Percentiles rank a stretch among this genome's conserved stretches.
Evolutionary conservation across 2,329 filamentous ascomycete genomes (phyloP).

Genomic region (Talaromyces sp.): DNA sequence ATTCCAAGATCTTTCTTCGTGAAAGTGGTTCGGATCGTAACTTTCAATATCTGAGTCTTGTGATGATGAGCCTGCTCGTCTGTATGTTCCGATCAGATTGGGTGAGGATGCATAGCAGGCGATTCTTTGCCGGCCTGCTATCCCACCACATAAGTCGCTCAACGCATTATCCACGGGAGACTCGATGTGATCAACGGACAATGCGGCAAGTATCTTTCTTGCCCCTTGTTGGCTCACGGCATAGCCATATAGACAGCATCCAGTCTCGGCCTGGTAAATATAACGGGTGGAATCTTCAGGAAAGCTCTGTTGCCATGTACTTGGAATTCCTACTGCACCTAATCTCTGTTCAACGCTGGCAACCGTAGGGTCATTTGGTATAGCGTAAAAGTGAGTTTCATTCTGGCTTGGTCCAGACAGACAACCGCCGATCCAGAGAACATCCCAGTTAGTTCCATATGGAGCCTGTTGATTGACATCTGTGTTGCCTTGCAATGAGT

Average conservation of each 20-base stretch:
- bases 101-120: not conserved
- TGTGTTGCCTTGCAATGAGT: slow-evolving; percentile 24
- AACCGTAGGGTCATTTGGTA: slow-evolving; percentile 38
- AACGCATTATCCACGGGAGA: not conserved
- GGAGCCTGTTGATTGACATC: slow-evolving; percentile 14
- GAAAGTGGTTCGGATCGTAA: not conserved
- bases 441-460: slow-evolving; percentile 39
- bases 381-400: slow-evolving; percentile 45
- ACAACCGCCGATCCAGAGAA: slow-evolving; percentile 45
- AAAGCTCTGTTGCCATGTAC: not conserved
- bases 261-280: not conserved
- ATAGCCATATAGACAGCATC: not conserved
- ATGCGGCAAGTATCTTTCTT: not conserved
- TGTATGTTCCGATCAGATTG: not conserved
- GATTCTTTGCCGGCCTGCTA: not conserved
- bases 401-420: slow-evolving; percentile 20
- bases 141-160: not conserved
- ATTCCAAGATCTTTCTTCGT: not conserved
- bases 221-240: not conserved
- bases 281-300: not conserved
- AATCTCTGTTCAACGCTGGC: not conserved
- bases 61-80: not conserved
- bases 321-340: not conserved
- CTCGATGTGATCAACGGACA: not conserved
- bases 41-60: not conserved